These are phyloP conservation scores for Cystobasidium onofrii DNA, from an alignment of 768 basidiomycete genomes.

Conservation along the genomic window DNA sequence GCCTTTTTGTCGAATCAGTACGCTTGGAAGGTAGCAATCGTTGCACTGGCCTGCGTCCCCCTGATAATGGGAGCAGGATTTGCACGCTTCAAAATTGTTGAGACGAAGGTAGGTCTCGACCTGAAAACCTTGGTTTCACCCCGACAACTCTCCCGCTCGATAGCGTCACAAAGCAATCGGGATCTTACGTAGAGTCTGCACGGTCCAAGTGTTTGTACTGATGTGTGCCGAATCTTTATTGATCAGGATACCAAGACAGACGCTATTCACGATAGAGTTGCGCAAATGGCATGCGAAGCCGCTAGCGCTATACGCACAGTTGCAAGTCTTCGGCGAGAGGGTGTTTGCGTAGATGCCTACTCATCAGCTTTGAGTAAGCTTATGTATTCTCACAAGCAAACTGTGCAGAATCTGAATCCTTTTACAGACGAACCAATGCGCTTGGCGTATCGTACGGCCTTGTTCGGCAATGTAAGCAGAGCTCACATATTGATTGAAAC, in stretches of 20 bases:
- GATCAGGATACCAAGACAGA: slow-evolving; percentile 55
- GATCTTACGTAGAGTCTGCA: too few relatives aligned
- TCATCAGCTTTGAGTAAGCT: slow-evolving; percentile 34
- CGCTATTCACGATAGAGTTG: slow-evolving; percentile 65
- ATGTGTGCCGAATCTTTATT: neutral
- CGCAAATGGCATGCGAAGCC: slow-evolving; percentile 85
- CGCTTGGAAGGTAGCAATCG: slow-evolving; percentile 7
- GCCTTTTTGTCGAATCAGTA: slow-evolving; percentile 33
- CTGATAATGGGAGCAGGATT: slow-evolving; percentile 10
- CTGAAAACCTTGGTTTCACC: too few relatives aligned
- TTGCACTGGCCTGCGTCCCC: slow-evolving; percentile 10
- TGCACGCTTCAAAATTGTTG: slow-evolving; percentile 23
- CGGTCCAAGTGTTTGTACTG: too few relatives aligned
- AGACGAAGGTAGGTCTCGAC: slow-evolving; percentile 12
- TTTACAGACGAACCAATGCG: slow-evolving; percentile 56
- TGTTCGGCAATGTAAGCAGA: slow-evolving; percentile 42
- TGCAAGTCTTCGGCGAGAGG: slow-evolving; percentile 75
- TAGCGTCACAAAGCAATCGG: too few relatives aligned
- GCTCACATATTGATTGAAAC: neutral
- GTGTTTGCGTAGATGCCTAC: slow-evolving; percentile 57
- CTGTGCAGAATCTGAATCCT: neutral
- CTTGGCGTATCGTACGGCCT: slow-evolving; percentile 56
- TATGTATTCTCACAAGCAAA: neutral
- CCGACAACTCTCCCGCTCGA: too few relatives aligned
- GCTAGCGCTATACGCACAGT: slow-evolving; percentile 85